Base-by-base conservation (phyloP, 129 eudicot species). In the Lactuca saligna region DNA sequence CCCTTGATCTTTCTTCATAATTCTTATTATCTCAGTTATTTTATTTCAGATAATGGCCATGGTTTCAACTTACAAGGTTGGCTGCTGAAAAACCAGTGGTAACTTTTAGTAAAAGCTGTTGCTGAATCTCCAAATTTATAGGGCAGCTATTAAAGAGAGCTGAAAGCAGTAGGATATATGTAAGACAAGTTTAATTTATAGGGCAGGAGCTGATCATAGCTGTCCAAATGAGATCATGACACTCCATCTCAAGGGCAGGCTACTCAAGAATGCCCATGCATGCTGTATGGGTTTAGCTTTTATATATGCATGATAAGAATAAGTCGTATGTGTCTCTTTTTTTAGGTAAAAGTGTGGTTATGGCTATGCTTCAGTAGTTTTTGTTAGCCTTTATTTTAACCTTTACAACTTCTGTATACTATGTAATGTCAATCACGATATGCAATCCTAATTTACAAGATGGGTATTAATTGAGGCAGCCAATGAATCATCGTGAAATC, bases 261-360 rank as follows among this genome's bases (percentile, higher is more conserved):
- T 87, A 74, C 87, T 87, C 76, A 87, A 68, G 85, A 79, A 87
- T 72, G 95, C 95, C 12, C 69, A 76, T 42, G 80, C 69, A 76
- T 42, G 80, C 75, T 39, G 69, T 76, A 68, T 76, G 80, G 80
- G 59, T 76, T 51, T 76, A 61, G 16, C n/a, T 39, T 39, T 25
- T 56, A 56, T n/a, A n/a, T n/a, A n/a, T 38, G 12, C 29, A 25
- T 25, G 29, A 61, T 17, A 61, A 50, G 10, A 61, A 72, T 57
- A 54, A 8, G 57, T 17, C 56, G 55, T 38, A 69, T 35, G 74
- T 20, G 64, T 20, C 41, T 69, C 29, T 56, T 64, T 69, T 69
- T 66, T 41, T 67, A 67, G 39, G 55, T 69, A 56, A 69, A 20
- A 29, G 32, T 9, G 25, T 29, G 39, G 74, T 56, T 55, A 68